Evolutionary conservation across 345 rosid genomes (phyloP), one percentile per base, ranked within the genome.

Genomic region (Eutrema yunnanense): DNA sequence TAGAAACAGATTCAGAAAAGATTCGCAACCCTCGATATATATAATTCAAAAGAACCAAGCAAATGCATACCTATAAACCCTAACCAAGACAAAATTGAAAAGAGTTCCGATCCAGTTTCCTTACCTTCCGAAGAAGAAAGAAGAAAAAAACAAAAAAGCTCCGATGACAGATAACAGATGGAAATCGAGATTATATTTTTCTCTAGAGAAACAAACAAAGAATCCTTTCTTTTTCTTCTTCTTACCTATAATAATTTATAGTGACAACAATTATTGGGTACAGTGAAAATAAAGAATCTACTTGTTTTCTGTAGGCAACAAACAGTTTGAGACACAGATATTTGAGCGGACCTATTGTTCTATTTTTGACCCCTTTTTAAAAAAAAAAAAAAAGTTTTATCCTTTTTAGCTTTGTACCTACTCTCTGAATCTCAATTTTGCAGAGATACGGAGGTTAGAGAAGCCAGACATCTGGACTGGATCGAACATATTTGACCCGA

Each of bases 391-490:
- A 50, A 5, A 11, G 12, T 29, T 49, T n/a, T 26, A 41, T 36
- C 6, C 3, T 68, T 44, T 46, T 37, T 34, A 16, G 50, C 19
- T 14, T 16, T 54, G 65, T 55, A 69, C 70, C 62, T 62, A 2
- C 44, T 58, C 44, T 58, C 47, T 62, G 60, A 44, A 54, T 70
- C 80, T 48, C 80, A 42, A 7, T 22, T 40, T 64, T 33, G 66
- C 71, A 76, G 75, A 63, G 68, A 62, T 36, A 46, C 54, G 34
- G 65, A 69, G 72, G 51, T 69, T 43, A n/a, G 33, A 57, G 66
- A 55, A 54, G 52, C 61, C 41, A 37, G 54, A 62, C 66, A 69
- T 62, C 53, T 55, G 65, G 60, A 68, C 53, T 55, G 65, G 60
- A 68, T 52, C 68, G 47, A 67, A 42, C 58, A 32, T 32, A 3